Percentiles rank a stretch among this genome's conserved stretches.
Evolutionary conservation across 805 yeast species (phyloP).

Genomic region (Saccharomycodes ludwigii): DNA sequence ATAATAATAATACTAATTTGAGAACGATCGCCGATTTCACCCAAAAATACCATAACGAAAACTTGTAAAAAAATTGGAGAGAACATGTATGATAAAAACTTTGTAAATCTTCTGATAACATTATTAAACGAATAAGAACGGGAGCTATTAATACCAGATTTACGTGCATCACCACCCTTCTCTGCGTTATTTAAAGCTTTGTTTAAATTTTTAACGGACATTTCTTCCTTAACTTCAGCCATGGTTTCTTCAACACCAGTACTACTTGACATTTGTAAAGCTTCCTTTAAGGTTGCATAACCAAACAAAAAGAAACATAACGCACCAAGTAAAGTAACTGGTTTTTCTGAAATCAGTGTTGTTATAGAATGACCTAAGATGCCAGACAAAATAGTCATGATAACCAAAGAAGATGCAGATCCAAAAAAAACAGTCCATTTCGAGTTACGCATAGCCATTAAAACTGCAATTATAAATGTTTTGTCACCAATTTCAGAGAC

Average conservation of each 20-base stretch:
- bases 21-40: conserved; percentile 99
- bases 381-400: conserved; percentile 90
- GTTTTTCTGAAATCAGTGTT: conserved; percentile 60
- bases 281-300: conserved; percentile 62
- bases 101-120: conserved; percentile 28
- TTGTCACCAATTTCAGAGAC: conserved; percentile 95
- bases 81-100: conserved; percentile 49
- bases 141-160: conserved; percentile 1
- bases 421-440: conserved; percentile 77
- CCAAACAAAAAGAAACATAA: conserved; percentile 76
- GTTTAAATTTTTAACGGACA: conserved; percentile 50
- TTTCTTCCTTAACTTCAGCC: conserved; percentile 94
- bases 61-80: conserved; percentile 93
- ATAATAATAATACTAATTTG: conserved; percentile 96
- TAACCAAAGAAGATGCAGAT: conserved; percentile 69
- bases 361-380: conserved; percentile 88
- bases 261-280: conserved; percentile 64
- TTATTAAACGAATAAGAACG: conserved; percentile 10
- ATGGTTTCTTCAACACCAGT: conserved; percentile 89
- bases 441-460: conserved; percentile 94
- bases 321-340: conserved; percentile 76
- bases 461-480: conserved; percentile 90
- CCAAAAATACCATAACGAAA: conserved; percentile 88
- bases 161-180: conserved; percentile 39
- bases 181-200: conserved; percentile 35